phyloP scores from a whole-genome alignment of 208 protist species.

The Acanthamoeba triangularis region DNA sequence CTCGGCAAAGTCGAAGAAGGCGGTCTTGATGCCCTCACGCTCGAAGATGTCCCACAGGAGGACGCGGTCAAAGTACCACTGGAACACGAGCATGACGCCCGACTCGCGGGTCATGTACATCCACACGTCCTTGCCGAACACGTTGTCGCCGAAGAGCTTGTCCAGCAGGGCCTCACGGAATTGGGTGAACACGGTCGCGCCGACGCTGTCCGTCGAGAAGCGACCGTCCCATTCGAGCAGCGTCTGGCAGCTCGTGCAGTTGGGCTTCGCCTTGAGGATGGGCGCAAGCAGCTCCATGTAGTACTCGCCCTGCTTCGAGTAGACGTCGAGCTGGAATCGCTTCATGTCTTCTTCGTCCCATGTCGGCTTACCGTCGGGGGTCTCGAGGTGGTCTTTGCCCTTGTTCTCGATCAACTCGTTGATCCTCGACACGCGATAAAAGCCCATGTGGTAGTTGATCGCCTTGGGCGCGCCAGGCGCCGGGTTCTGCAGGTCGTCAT shows the following conservation, averaged over 20 bases:
- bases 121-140: slow-evolving; percentile 37
- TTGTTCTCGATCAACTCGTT: slow-evolving; percentile 12
- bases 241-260: background rate
- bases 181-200: background rate
- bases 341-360: slow-evolving; percentile 69
- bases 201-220: background rate
- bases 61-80: slow-evolving; percentile 71
- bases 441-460: slow-evolving; percentile 61
- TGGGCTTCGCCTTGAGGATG: background rate
- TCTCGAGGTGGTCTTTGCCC: background rate
- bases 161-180: background rate
- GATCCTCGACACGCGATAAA: slow-evolving; percentile 25
- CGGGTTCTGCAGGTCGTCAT: slow-evolving; percentile 62
- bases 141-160: slow-evolving; percentile 21
- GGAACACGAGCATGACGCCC: slow-evolving; percentile 12
- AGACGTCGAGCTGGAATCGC: slow-evolving; percentile 39
- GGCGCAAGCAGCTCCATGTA: slow-evolving; percentile 59
- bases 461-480: background rate
- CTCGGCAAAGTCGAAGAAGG: background rate
- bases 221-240: slow-evolving; percentile 57
- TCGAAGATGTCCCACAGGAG: slow-evolving; percentile 65
- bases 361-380: background rate
- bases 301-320: slow-evolving; percentile 42
- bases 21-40: slow-evolving; percentile 6
- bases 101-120: background rate